Evolutionary conservation across 441 rosid species (phyloP).

Genomic region (Melastoma candidum): DNA sequence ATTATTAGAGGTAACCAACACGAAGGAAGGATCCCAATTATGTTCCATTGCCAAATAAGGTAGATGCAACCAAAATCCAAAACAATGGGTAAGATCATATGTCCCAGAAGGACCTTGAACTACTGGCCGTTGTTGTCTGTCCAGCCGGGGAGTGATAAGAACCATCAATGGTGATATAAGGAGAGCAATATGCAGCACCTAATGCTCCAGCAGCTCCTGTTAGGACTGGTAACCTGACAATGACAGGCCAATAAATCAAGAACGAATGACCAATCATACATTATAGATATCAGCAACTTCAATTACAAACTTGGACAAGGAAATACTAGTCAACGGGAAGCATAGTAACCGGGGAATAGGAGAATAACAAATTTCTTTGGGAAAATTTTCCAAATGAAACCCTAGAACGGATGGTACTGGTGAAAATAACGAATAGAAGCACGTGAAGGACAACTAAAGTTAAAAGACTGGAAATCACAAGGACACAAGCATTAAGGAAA

Average conservation of each 20-base stretch:
- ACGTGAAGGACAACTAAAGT: background rate
- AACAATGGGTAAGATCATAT: background rate
- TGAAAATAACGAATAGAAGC: too few species aligned
- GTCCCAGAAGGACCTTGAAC: conserved; percentile 40
- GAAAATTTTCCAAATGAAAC: too few species aligned
- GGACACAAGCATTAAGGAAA: conserved; percentile 6
- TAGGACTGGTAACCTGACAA: conserved; percentile 75
- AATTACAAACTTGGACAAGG: too few species aligned
- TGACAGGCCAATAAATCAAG: conserved; percentile 2
- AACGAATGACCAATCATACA: too few species aligned
- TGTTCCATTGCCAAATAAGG: background rate
- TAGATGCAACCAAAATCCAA: background rate
- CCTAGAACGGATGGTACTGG: too few species aligned
- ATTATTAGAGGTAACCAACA: too few species aligned
- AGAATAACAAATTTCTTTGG: too few species aligned
- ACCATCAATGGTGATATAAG: conserved; percentile 67
- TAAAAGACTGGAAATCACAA: background rate
- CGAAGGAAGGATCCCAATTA: too few species aligned
- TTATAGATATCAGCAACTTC: too few species aligned
- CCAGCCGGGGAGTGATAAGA: conserved; percentile 48
- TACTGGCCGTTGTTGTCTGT: conserved; percentile 45
- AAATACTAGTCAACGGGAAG: too few species aligned
- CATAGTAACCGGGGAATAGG: too few species aligned
- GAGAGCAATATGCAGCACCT: conserved; percentile 69
- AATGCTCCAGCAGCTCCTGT: conserved; percentile 80